A percentile compares a stretch with the other conserved stretches of the same genome.
Conservation (phyloP, 1,139 yeast species). For the Saccharomyces hybrid region DNA sequence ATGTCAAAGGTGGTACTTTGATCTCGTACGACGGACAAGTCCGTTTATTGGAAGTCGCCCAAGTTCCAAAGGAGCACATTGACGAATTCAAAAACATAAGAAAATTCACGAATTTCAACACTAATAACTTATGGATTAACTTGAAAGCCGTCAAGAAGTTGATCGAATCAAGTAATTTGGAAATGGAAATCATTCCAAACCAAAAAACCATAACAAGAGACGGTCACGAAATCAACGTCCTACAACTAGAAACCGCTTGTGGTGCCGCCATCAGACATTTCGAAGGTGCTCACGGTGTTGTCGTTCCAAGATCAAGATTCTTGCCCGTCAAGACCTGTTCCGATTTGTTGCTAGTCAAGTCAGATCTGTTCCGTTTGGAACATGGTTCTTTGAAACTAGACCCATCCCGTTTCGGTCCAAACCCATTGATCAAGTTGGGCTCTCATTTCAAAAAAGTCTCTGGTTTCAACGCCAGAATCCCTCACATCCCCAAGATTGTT, state of each 20-base stretch:
- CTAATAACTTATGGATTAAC: conserved; percentile 96
- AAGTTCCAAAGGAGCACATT: conserved; percentile 96
- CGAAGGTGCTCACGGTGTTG: conserved; percentile 93
- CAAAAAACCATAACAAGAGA: conserved; percentile 65
- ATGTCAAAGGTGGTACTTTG: conserved; percentile 98
- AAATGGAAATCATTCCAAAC: conserved; percentile 93
- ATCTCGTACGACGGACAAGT: conserved; percentile 94
- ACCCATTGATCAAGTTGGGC: conserved; percentile 93
- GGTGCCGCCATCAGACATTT: conserved; percentile 99
- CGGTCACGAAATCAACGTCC: conserved; percentile 77
- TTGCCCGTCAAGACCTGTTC: conserved; percentile 97
- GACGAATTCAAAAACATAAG: conserved; percentile 97
- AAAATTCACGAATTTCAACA: conserved; percentile 95
- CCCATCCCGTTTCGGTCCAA: conserved; percentile 80
- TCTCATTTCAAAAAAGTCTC: conserved; percentile 93
- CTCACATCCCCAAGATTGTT: conserved; percentile 92
- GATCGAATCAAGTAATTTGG: conserved; percentile 74
- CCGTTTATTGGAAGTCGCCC: conserved; percentile 92
- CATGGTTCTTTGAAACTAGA: conserved; percentile 88
- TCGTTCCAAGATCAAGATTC: conserved; percentile 95
- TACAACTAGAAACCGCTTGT: conserved; percentile 96
- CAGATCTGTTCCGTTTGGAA: conserved; percentile 85
- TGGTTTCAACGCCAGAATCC: conserved; percentile 81
- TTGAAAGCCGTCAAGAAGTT: conserved; percentile 88
- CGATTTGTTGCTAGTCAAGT: conserved; percentile 85